Conservation (phyloP, 2,329 filamentous ascomycete genomes). For the Botrytis medusae region DNA sequence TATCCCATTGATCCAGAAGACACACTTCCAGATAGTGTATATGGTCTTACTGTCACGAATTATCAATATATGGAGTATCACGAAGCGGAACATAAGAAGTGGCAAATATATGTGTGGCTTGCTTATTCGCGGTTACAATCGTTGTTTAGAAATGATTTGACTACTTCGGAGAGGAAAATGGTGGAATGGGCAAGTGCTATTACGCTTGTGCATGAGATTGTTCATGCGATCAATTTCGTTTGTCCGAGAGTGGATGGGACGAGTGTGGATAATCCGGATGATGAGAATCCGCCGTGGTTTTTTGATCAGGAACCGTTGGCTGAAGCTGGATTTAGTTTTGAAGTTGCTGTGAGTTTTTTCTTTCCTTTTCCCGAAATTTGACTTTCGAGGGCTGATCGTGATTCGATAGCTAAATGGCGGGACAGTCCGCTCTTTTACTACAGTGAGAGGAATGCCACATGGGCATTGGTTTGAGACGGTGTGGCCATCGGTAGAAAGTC, state of each 20-base stretch:
- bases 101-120: conserved; percentile 24
- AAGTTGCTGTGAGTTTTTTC: conserved; percentile 24
- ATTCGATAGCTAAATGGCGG: conserved; percentile 1
- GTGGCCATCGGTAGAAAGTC: conserved; percentile 19
- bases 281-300: conserved; percentile 23
- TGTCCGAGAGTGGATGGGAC: not conserved
- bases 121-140: conserved; percentile 4
- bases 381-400: not conserved
- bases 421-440: not conserved
- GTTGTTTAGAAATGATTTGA: conserved; percentile 24
- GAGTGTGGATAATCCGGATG: not conserved
- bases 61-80: conserved; percentile 17
- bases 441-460: conserved; percentile 17
- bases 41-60: conserved; percentile 21
- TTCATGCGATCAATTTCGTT: conserved; percentile 24
- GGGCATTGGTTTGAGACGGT: conserved; percentile 25
- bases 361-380: no score
- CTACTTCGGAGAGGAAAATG: not conserved
- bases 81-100: not conserved
- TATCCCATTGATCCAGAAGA: not conserved
- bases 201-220: conserved; percentile 26
- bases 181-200: conserved; percentile 25
- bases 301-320: conserved; percentile 26
- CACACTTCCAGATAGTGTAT: not conserved
- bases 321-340: conserved; percentile 29